Evolutionary conservation across 2,329 filamentous ascomycete species (phyloP), one percentile per base, ranked within the genome.

Genomic region (Alternaria hordeiaustralica): DNA sequence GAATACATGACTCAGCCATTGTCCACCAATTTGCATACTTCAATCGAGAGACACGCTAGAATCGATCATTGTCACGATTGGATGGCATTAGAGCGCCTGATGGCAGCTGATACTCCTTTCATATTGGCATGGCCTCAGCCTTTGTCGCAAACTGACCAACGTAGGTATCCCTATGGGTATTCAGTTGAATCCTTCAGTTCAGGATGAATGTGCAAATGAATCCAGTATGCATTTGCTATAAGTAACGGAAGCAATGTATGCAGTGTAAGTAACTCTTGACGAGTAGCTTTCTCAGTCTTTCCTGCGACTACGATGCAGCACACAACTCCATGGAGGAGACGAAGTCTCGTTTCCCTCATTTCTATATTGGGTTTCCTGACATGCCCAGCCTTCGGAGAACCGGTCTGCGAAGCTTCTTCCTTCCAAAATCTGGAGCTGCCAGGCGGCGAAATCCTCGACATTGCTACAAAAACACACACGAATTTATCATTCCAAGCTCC

Each of bases 401-500:
- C 36, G 26, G 23, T 43, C 18, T 65, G 63, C 45, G 43, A 36
- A 23, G 12, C 45, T 13, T 56, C 59, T 21, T 47, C 60, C 10
- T 66, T 66, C 26, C 51, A 58, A 2, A 11, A 58, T 11, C 8
- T 66, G 25, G 15, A 44, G 10, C 20, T 66, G 8, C 33, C 44
- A 20, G 54, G 57, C 11, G 43, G 56, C 6, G 18, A 46, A 10
- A 64, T 66, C 6, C 41, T 63, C 28, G 44, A 63, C 20, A 30
- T 66, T 7, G 5, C 44, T n/a, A 58, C 63, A 30, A 30, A 63
- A 11, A 10, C 20, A 28, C 60, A 65, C 20, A 25, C 23, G 3
- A 51, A 51, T 11, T 44, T 67, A 6, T 54, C 63, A 4, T 44
- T 65, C n/a, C 26, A 59, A 9, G 55, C 47, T 8, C 58, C 60